Evolutionary conservation across 148 eudicot species (phyloP).

Genomic region (Rhododendron griersonianum): DNA sequence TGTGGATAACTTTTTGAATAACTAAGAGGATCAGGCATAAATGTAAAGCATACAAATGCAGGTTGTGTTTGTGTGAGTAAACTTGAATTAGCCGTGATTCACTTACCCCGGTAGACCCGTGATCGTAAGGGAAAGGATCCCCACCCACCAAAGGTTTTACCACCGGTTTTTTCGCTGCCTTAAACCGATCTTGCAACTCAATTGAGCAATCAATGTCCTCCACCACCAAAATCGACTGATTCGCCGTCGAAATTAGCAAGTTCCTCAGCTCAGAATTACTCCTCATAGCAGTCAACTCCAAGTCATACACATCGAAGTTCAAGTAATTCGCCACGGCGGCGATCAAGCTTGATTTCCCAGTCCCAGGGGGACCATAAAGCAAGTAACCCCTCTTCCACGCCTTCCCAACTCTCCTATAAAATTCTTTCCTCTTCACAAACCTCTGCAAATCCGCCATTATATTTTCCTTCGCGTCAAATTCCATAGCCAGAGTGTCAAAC

Average conservation of each 20-base stretch:
- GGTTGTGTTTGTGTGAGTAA: not conserved
- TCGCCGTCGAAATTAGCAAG: slow-evolving; percentile 22
- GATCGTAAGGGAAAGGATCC: not conserved
- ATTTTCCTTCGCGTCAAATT: not conserved
- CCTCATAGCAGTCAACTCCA: slow-evolving; percentile 19
- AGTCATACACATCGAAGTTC: slow-evolving; percentile 24
- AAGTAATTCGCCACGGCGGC: slow-evolving; percentile 28
- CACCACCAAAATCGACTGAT: slow-evolving; percentile 29
- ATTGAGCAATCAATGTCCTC: slow-evolving; percentile 36
- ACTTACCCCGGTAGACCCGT: slow-evolving; percentile 7
- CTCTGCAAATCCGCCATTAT: slow-evolving; percentile 20
- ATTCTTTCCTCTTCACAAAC: slow-evolving; percentile 25
- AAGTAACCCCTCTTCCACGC: slow-evolving; percentile 32
- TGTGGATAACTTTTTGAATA: too few relatives aligned
- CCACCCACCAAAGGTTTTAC: not conserved
- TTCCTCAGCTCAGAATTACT: slow-evolving; percentile 20
- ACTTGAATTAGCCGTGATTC: not conserved
- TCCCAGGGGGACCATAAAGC: slow-evolving; percentile 25
- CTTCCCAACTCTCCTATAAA: slow-evolving; percentile 23
- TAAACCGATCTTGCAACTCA: slow-evolving; percentile 15
- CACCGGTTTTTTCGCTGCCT: too few relatives aligned
- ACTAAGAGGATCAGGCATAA: too few relatives aligned
- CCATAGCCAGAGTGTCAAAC: slow-evolving; percentile 24
- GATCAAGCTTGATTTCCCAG: slow-evolving; percentile 27
- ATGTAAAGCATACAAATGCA: too few relatives aligned